Base-by-base conservation (phyloP, 2,329 filamentous ascomycete genomes). In the Plectosphaerella sp. region DNA sequence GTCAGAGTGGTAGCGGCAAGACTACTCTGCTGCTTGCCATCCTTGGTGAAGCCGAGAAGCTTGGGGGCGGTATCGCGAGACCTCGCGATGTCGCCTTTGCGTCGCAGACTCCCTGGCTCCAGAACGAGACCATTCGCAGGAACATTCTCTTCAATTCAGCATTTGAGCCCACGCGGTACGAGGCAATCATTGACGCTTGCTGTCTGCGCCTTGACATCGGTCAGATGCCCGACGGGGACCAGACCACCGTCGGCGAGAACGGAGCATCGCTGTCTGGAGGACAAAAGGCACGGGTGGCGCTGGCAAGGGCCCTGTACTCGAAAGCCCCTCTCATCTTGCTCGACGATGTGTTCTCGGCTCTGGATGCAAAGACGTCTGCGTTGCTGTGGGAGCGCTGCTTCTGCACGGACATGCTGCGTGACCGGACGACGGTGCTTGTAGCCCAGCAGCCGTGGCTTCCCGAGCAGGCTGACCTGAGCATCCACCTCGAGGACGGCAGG, bases 291-390 rank as follows among this genome's bases (percentile, higher is more conserved):
- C 72, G 79, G 6, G 76, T 83, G 36, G 78, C 79, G 12, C 62
- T 84, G 35, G 81, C 81, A 1, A 71, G 81, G 52, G 77, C 80
- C 7, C 61, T 84, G 1, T 84, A 84, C 61, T 83, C 80, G 1
- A 76, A 76, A 50, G 74, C 80, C 0, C 69, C 77, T 2, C 68
- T 83, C 2, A 66, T 84, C 20, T 67, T 84, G 1, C 72, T 84
- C 1, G 81, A 84, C 55, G 81, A 84, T 53, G 72, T 83, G 3
- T 81, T 84, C 56, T 80, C 80, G 1, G 81, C 81, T 0, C 68
- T 84, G 1, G 81, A 84, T 58, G 73, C 80, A 16, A 80, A 81
- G 57, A 84, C 82, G 0, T 75, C 78, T 1, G 76, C 77, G 15
- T 68, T 72, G 3, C 70, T 85, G 2, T 84, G 80, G 75, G 73